Conservation (phyloP, 805 yeast genomes). For the Kodamaea restingae region DNA sequence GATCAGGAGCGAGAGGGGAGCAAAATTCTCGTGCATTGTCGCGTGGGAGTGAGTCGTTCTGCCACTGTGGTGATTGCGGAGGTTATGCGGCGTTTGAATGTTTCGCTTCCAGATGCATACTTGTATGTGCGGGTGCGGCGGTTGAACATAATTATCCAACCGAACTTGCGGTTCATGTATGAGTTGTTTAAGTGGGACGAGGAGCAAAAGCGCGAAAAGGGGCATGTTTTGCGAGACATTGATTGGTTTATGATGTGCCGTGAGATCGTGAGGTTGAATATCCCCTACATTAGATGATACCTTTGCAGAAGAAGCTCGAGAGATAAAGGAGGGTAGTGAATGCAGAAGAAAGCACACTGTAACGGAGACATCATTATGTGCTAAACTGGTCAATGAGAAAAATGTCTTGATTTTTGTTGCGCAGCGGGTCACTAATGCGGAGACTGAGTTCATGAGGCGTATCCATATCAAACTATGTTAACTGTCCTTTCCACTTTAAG, state of each 20-base stretch:
- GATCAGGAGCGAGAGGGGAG: slow-evolving; percentile 38
- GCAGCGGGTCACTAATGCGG: no score
- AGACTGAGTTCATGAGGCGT: no score
- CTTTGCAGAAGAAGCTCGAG: no score
- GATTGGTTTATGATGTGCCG: slow-evolving; percentile 89
- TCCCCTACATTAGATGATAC: slow-evolving; percentile 41
- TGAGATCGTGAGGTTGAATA: slow-evolving; percentile 74
- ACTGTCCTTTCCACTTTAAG: no score
- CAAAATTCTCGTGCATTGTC: slow-evolving; percentile 73
- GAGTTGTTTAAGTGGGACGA: slow-evolving; percentile 66
- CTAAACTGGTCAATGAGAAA: no score
- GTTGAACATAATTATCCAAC: slow-evolving; percentile 89
- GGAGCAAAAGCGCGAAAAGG: slow-evolving; percentile 11
- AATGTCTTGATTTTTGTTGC: no score
- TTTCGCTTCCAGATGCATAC: slow-evolving; percentile 75
- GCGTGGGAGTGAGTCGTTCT: slow-evolving; percentile 92
- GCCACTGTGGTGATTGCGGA: slow-evolving; percentile 96
- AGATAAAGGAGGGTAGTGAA: neutral
- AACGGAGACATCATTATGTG: no score
- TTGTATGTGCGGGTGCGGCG: slow-evolving; percentile 85
- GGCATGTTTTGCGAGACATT: slow-evolving; percentile 48
- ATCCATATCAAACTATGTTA: no score
- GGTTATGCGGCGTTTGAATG: slow-evolving; percentile 71
- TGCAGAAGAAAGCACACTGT: no score
- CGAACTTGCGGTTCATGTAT: slow-evolving; percentile 86